Percentiles rank a stretch among this genome's conserved stretches.
Conservation (phyloP, 176 grass and related monocot genomes). For the Triticum urartu region DNA sequence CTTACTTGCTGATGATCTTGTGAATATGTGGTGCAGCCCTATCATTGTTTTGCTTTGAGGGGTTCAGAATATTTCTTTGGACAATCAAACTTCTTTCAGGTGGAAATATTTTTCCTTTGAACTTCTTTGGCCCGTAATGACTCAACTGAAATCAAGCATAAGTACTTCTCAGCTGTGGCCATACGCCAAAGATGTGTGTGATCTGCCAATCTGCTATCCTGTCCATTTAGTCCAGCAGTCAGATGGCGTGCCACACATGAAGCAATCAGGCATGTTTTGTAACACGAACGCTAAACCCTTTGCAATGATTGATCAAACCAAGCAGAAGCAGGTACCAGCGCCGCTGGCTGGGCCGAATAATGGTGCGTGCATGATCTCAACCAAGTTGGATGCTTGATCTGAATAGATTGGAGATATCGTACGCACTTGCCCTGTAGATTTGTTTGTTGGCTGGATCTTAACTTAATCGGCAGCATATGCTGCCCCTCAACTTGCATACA, state of each 20-base stretch:
- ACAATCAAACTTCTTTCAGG: background rate
- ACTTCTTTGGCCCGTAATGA: too few relatives aligned
- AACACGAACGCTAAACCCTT: slow-evolving; percentile 32
- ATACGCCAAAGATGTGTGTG: slow-evolving; percentile 3
- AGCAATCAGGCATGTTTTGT: slow-evolving; percentile 9
- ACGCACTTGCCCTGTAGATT: slow-evolving; percentile 21
- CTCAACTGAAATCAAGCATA: background rate
- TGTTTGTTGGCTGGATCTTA: background rate
- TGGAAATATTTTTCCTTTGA: too few relatives aligned
- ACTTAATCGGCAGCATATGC: background rate
- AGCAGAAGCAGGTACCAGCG: slow-evolving; percentile 26
- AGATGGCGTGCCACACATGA: background rate
- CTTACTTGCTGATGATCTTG: background rate
- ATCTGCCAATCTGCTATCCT: background rate
- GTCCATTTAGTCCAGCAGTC: slow-evolving; percentile 7
- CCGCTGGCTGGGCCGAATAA: slow-evolving; percentile 18
- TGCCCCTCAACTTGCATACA: slow-evolving; percentile 18
- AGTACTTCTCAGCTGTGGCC: background rate
- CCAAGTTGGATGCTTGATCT: slow-evolving; percentile 43
- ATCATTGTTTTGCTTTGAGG: background rate
- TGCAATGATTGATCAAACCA: slow-evolving; percentile 33
- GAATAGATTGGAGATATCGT: slow-evolving; percentile 21
- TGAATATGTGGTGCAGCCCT: background rate
- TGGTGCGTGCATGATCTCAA: background rate
- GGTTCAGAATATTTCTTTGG: background rate